Evolutionary conservation across 257 asterid species (phyloP), one percentile per base, ranked within the genome.

Genomic region (Prunella vulgaris): DNA sequence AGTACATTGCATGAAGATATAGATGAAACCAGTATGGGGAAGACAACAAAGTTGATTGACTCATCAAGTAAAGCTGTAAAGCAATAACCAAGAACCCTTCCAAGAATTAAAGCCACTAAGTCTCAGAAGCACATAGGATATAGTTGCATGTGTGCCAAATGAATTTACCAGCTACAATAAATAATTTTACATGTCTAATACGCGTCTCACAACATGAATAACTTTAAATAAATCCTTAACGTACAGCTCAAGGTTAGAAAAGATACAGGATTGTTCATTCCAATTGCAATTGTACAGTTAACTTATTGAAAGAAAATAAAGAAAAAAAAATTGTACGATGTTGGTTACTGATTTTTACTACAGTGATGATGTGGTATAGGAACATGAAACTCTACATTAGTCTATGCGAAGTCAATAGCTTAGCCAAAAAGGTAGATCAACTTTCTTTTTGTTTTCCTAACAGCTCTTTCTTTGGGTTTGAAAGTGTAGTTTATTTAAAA

Each of bases 391-490:
- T 68, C 57, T 17, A 60, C 17, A 49, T 59, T 71, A 73, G 33
- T 75, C 72, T 51, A 64, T n/a, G 25, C 42, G 70, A 69, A 65
- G 27, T 42, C 64, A 52, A 42, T 60, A 51, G 15, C 53, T 32
- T 25, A 64, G 57, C 51, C 46, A 60, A 52, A 22, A 69, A 5
- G n/a, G 49, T 22, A 30, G 42, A 60, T 15, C 2, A 32, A 8
- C 30, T 38, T 66, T 67, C 15, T 54, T 60, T 44, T 53, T 20
- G 14, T 17, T 64, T 57, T 63, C 10, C 66, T 40, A 33, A 3
- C 57, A 62, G 5, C 25, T 15, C 42, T 54, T 38, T 60, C 54
- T 71, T 64, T n/a, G 24, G 66, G 66, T 66, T 62, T 28, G n/a
- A n/a, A n/a, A n/a, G n/a, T 25, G 5, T 33, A 52, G 54, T 60